phyloP scores from a whole-genome alignment of 192 early-diverging fungal species.

The Allomyces javanicus region DNA sequence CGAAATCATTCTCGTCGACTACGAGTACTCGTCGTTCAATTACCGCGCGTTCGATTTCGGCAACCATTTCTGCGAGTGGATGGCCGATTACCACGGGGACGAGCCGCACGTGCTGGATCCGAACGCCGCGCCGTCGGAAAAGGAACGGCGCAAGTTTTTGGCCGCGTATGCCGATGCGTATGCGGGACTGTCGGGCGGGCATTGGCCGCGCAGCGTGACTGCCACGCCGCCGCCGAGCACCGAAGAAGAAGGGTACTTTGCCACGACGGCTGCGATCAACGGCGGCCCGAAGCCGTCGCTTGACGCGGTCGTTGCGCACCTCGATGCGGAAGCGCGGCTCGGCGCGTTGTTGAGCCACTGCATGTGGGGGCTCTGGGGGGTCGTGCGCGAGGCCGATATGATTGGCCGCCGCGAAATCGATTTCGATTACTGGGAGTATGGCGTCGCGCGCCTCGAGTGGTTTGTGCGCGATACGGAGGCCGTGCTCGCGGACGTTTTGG shows the following conservation, averaged over 20 bases:
- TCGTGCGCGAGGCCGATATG: conserved; percentile 47
- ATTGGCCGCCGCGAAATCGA: conserved; percentile 32
- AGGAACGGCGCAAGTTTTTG: conserved; percentile 37
- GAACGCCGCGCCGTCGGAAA: conserved; percentile 28
- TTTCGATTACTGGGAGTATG: conserved; percentile 56
- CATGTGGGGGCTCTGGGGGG: conserved; percentile 63
- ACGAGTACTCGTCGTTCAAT: conserved; percentile 67
- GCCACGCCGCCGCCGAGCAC: background rate
- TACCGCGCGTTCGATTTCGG: conserved; percentile 58
- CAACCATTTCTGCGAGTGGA: conserved; percentile 76
- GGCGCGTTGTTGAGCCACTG: conserved; percentile 34
- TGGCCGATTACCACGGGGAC: conserved; percentile 49
- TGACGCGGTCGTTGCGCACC: conserved; percentile 13
- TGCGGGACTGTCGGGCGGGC: conserved; percentile 18
- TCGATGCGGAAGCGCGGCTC: conserved; percentile 20
- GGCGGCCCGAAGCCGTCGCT: conserved; percentile 12
- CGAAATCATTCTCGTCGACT: conserved; percentile 56
- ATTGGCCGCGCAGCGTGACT: conserved; percentile 9
- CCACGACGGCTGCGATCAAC: conserved; percentile 3
- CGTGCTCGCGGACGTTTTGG: conserved; percentile 1
- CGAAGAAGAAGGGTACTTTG: background rate
- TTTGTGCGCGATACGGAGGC: conserved; percentile 16
- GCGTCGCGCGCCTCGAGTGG: conserved; percentile 25
- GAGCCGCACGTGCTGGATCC: conserved; percentile 19
- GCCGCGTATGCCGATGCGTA: conserved; percentile 39